Evolutionary conservation across 495 filamentous ascomycete genomes (phyloP).

Genomic region (Acidiella bohemica): DNA sequence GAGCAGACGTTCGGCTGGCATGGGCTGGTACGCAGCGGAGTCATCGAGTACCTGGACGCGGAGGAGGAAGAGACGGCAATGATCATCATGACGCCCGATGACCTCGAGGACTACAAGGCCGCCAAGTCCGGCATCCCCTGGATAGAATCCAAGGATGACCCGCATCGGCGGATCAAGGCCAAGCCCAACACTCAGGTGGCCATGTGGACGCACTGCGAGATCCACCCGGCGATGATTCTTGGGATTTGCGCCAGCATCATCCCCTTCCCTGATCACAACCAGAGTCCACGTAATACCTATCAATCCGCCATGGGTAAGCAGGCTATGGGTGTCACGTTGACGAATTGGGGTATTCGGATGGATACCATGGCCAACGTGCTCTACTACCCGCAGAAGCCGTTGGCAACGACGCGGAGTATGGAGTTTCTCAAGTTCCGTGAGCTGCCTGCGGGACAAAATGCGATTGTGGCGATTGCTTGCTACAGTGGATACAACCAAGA

Average conservation of each 20-base stretch:
- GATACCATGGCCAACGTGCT: constrained; percentile 99
- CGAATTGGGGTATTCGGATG: constrained; percentile 91
- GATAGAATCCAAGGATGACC: constrained; percentile 45
- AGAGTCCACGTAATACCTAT: constrained; percentile 96
- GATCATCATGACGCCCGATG: constrained; percentile 98
- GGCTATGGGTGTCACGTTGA: constrained; percentile 97
- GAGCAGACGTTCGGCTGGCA: constrained; percentile 73
- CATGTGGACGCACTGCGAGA: constrained; percentile 95
- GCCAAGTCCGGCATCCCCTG: constrained; percentile 51
- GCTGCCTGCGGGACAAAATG: constrained; percentile 92
- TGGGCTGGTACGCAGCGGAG: constrained; percentile 63
- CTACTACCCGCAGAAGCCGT: constrained; percentile 95
- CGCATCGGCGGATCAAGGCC: constrained; percentile 73
- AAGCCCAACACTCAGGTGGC: constrained; percentile 68
- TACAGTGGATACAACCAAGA: constrained; percentile 99
- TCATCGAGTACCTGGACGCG: constrained; percentile 89
- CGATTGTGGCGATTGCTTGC: constrained; percentile 91
- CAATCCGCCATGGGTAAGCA: constrained; percentile 99
- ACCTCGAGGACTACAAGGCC: constrained; percentile 56
- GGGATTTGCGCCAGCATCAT: constrained; percentile 98
- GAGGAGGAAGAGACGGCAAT: constrained; percentile 97
- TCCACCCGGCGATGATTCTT: constrained; percentile 97
- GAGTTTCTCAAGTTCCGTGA: constrained; percentile 97
- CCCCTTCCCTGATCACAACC: constrained; percentile 98
- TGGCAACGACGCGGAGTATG: constrained; percentile 94